Evolutionary conservation across 2,329 filamentous ascomycete species (phyloP).

Genomic region (Geosmithia flava): DNA sequence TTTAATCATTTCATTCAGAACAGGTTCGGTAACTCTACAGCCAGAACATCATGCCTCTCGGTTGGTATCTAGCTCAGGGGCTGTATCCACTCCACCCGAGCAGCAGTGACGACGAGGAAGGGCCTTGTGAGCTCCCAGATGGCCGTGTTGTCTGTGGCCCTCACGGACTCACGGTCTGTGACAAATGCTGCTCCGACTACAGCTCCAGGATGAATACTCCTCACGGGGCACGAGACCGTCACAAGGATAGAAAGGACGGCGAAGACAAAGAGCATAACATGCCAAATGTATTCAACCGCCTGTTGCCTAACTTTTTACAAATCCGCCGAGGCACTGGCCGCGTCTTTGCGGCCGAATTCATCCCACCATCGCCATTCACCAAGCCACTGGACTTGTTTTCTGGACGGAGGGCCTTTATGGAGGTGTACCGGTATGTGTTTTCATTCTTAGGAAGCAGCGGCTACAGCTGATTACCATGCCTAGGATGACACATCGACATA

Average conservation of each 20-base stretch:
- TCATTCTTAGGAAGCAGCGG: not conserved
- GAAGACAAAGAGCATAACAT: too few species aligned
- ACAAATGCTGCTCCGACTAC: too few species aligned
- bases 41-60: conserved; percentile 1
- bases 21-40: too few species aligned
- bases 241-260: conserved; percentile 2
- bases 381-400: conserved; percentile 15
- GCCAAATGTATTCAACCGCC: too few species aligned
- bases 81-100: conserved; percentile 1
- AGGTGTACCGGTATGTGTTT: conserved; percentile 7
- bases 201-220: too few species aligned
- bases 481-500: conserved; percentile 17
- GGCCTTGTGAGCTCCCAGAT: too few species aligned
- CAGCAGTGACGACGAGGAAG: conserved; percentile 10
- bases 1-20: too few species aligned
- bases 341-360: conserved; percentile 18
- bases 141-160: too few species aligned
- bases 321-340: conserved; percentile 8
- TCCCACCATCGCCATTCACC: conserved; percentile 7
- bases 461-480: not conserved
- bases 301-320: too few species aligned
- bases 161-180: too few species aligned
- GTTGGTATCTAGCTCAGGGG: conserved; percentile 2
- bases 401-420: conserved; percentile 1
- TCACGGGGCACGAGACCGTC: conserved; percentile 18